phyloP scores from a whole-genome alignment of 768 basidiomycete species.

The Lactarius hatsudake region DNA sequence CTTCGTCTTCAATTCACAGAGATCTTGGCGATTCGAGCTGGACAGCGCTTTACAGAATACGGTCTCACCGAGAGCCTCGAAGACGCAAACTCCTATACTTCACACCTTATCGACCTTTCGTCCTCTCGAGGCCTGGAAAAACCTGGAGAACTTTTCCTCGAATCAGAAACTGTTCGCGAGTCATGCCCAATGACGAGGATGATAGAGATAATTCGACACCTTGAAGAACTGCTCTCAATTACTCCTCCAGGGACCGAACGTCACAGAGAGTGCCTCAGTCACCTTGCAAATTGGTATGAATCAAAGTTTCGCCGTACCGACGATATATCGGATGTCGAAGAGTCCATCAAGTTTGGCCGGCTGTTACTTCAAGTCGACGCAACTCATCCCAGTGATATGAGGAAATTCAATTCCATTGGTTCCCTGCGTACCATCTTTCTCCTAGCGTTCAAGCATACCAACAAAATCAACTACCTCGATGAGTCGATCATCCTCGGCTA shows the following conservation, averaged over 20 bases:
- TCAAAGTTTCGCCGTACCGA: constrained; percentile 2
- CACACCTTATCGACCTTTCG: neutral
- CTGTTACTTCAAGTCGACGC: neutral
- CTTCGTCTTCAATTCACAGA: neutral
- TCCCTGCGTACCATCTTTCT: constrained; percentile 6
- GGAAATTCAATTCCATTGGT: neutral
- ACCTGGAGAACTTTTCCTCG: neutral
- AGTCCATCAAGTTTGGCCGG: neutral
- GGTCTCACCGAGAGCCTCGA: neutral
- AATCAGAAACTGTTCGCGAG: neutral
- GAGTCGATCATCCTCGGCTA: neutral
- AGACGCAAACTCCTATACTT: neutral
- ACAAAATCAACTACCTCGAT: constrained; percentile 1
- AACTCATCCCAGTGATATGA: neutral
- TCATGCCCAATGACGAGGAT: too few relatives aligned
- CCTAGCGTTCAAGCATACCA: constrained; percentile 6
- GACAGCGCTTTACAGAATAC: neutral
- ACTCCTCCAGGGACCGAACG: neutral
- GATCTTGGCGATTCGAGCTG: neutral
- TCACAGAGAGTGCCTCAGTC: neutral
- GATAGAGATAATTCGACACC: neutral
- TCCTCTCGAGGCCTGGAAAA: neutral
- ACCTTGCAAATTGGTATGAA: constrained; percentile 5
- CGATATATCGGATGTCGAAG: neutral
- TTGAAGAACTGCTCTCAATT: neutral